These are phyloP conservation scores for Melanogaster broomeanus DNA, from an alignment of 768 basidiomycete species.

Conservation along the genomic window DNA sequence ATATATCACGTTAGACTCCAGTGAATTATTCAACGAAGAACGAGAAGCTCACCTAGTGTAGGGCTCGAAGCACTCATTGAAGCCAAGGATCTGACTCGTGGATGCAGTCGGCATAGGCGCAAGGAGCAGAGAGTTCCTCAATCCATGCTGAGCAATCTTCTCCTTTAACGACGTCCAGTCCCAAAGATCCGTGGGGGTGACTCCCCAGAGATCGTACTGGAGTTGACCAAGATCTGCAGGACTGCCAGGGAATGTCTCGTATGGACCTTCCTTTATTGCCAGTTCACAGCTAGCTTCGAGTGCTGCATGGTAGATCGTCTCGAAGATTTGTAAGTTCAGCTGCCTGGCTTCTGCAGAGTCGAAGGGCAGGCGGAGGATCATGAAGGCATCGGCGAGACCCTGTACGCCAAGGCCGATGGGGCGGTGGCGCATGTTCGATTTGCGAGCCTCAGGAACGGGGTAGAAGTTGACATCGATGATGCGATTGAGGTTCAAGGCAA, in stretches of 20 bases:
- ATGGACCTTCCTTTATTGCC: conserved; percentile 76
- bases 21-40: not conserved
- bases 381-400: conserved; percentile 97
- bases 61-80: conserved; percentile 99
- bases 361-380: conserved; percentile 95
- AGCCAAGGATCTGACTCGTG: conserved; percentile 96
- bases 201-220: conserved; percentile 95
- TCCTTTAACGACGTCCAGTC: conserved; percentile 90
- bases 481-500: conserved; percentile 89
- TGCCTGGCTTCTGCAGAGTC: conserved; percentile 84
- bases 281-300: conserved; percentile 90
- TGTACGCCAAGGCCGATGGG: conserved; percentile 98
- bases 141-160: conserved; percentile 76
- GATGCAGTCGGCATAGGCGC: conserved; percentile 99
- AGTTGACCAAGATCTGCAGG: conserved; percentile 88
- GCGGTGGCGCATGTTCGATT: conserved; percentile 95
- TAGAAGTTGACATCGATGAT: conserved; percentile 97
- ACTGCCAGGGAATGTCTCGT: conserved; percentile 88
- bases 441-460: conserved; percentile 87
- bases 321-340: conserved; percentile 95
- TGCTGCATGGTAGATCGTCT: conserved; percentile 97
- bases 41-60: conserved; percentile 76
- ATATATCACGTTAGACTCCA: conserved; percentile 9
- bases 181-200: conserved; percentile 89
- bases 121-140: conserved; percentile 87